These are phyloP conservation scores for Clarireedia homoeocarpa DNA, from an alignment of 2,329 filamentous ascomycete species.

Conservation along the genomic window DNA sequence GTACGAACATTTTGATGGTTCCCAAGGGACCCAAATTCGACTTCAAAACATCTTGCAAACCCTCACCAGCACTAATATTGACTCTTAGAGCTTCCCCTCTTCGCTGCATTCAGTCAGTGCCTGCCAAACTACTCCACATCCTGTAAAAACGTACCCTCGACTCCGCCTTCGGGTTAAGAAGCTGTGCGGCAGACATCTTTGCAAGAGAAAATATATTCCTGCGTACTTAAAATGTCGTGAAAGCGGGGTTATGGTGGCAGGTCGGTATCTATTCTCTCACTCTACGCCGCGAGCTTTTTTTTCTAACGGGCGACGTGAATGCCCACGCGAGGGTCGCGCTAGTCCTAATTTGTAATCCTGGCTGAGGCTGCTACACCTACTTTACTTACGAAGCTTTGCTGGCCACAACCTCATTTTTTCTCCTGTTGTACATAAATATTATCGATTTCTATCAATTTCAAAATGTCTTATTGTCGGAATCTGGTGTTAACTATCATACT, in stretches of 20 bases:
- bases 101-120: constrained; percentile 50
- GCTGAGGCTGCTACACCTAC: not conserved
- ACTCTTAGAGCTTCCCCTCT: constrained; percentile 93
- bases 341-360: constrained; percentile 1
- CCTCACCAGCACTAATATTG: constrained; percentile 95
- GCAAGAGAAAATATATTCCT: constrained; percentile 7
- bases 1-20: constrained; percentile 81
- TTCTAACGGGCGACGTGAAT: constrained; percentile 8
- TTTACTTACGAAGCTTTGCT: not conserved
- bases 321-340: constrained; percentile 4
- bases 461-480: constrained; percentile 22
- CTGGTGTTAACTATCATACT: constrained; percentile 16
- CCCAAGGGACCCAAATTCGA: constrained; percentile 91
- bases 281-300: constrained; percentile 9
- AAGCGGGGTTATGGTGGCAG: not conserved
- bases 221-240: constrained; percentile 10
- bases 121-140: constrained; percentile 15
- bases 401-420: not conserved
- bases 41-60: constrained; percentile 86
- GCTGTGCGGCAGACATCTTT: constrained; percentile 90
- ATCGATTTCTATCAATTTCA: constrained; percentile 7
- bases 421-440: not conserved
- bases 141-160: constrained; percentile 63
- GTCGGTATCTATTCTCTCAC: constrained; percentile 1
- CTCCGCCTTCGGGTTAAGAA: constrained; percentile 98